Evolutionary conservation across 1,284 basidiomycete species (phyloP), one percentile per base, ranked within the genome.

Genomic region (Mycena citricolor): DNA sequence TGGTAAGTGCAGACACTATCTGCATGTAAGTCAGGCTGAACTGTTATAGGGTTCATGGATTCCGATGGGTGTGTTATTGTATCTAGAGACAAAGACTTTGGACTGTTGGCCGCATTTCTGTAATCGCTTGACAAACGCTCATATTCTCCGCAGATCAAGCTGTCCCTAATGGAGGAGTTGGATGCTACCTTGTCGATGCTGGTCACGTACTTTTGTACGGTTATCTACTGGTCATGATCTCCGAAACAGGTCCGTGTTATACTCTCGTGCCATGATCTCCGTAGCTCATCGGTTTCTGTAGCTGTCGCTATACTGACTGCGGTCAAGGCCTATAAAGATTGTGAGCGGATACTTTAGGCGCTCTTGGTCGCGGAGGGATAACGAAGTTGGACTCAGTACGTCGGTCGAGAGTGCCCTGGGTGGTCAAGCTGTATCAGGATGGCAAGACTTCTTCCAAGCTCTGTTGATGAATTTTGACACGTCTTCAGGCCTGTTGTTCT

Each of bases 231-330:
- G 54, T 74, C 5, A 56, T 67, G 16, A 7, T 68, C 4, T 66
- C 60, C 4, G 71, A 74, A 57, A 72, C 69, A 2, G 59, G 71
- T 71, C 36, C 29, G 65, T 60, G 12, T n/a, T n/a, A n/a, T n/a
- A n/a, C n/a, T n/a, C n/a, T n/a, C n/a, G n/a, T n/a, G 16, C 17
- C 19, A 19, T 24, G 12, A n/a, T n/a, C 30, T 23, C n/a, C 20
- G 10, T 16, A 12, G 25, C 16, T 7, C 10, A 11, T 14, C 29
- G 23, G 22, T 39, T 44, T 20, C 44, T 24, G 6, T 36, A 73
- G 71, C 59, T 10, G 62, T 71, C 45, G 69, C 64, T 8, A 48
- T 62, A 17, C 51, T 74, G 41, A 71, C 69, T 4, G 54, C 58
- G 4, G 59, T 69, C 13, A 64, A 64, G 43, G 68, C 65, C 4